Evolutionary conservation across 2,329 filamentous ascomycete genomes (phyloP).

Genomic region (Exophiala aquamarina): DNA sequence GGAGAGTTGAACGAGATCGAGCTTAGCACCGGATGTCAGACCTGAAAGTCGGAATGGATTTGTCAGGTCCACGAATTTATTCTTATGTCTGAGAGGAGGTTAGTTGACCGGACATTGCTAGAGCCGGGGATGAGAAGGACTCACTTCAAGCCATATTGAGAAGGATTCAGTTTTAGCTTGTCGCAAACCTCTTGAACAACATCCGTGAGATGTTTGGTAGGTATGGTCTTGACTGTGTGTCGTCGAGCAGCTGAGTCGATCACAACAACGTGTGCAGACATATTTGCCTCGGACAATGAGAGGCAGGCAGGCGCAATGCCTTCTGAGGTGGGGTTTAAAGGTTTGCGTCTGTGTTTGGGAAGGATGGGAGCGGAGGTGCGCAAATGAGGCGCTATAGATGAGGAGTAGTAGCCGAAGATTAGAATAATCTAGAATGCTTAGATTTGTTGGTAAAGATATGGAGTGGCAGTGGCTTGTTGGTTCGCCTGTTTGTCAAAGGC

Average conservation of each 20-base stretch:
- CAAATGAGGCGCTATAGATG: neutral
- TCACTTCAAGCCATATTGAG: slow-evolving; percentile 80
- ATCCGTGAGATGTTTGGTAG: slow-evolving; percentile 78
- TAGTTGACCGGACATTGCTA: slow-evolving; percentile 4
- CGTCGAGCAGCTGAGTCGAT: slow-evolving; percentile 77
- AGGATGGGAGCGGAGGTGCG: slow-evolving; percentile 1
- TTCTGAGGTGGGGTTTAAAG: neutral
- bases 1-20: slow-evolving; percentile 86
- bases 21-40: slow-evolving; percentile 79
- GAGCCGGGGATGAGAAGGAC: slow-evolving; percentile 22
- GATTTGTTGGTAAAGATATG: slow-evolving; percentile 12
- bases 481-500: slow-evolving; percentile 18
- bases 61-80: slow-evolving; percentile 83
- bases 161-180: slow-evolving; percentile 72
- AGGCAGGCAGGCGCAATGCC: slow-evolving; percentile 10
- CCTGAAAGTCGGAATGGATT: slow-evolving; percentile 80
- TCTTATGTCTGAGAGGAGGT: slow-evolving; percentile 62
- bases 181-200: slow-evolving; percentile 83
- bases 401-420: slow-evolving; percentile 20
- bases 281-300: slow-evolving; percentile 42
- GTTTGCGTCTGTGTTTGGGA: neutral
- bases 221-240: slow-evolving; percentile 78
- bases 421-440: slow-evolving; percentile 29
- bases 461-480: too few species aligned
- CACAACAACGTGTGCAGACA: slow-evolving; percentile 87